A percentile compares a stretch with the other conserved stretches of the same genome.
Conservation (phyloP, 164 flowering plant genomes). For the Hamamelis virginiana region DNA sequence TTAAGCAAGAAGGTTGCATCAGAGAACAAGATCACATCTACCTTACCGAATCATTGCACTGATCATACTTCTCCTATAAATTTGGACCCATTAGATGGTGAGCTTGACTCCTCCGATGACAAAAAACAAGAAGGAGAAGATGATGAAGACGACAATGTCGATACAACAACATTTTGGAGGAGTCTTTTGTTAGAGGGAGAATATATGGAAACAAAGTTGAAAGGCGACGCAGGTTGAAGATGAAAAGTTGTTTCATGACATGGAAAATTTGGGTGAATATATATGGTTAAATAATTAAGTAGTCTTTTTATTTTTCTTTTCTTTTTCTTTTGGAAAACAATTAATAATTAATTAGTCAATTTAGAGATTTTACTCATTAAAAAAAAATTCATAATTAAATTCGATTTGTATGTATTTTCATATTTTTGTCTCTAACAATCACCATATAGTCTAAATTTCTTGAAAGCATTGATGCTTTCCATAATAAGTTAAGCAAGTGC, state of each 20-base stretch:
- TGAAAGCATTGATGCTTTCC: no score
- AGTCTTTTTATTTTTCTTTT: no score
- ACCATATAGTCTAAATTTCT: no score
- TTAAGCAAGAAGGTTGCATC: constrained; percentile 6
- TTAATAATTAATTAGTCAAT: no score
- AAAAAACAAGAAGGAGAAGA: background rate
- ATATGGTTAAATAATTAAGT: background rate
- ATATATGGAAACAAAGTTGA: background rate
- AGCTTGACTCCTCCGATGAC: background rate
- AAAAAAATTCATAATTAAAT: no score
- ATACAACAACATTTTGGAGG: constrained; percentile 5
- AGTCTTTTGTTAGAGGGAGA: constrained; percentile 5
- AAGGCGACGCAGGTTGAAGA: background rate
- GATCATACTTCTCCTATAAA: background rate
- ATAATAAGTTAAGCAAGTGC: no score
- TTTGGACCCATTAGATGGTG: background rate
- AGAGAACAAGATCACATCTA: background rate
- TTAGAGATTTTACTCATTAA: no score
- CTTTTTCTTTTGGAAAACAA: no score
- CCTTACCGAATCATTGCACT: background rate
- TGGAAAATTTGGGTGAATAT: background rate
- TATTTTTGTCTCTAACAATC: no score
- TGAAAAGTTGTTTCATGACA: constrained; percentile 6
- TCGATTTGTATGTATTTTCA: no score
- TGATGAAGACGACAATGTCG: background rate